Percentiles rank a stretch among this genome's conserved stretches.
Evolutionary conservation across 352 stramenopile species (phyloP).

Genomic region (Phytopythium sindhum): DNA sequence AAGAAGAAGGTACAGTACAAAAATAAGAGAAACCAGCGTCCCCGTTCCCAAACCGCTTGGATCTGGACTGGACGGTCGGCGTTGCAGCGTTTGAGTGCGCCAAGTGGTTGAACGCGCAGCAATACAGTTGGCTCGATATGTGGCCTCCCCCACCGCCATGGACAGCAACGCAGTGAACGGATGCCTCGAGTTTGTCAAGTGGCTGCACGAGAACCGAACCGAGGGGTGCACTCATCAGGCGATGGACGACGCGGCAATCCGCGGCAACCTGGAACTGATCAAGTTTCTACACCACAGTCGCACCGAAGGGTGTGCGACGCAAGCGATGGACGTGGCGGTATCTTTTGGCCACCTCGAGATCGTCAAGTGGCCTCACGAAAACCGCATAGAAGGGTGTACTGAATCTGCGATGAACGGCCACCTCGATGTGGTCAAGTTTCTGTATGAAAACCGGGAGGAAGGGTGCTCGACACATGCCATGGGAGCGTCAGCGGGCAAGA

Average conservation of each 20-base stretch:
- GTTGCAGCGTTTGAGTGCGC: not conserved
- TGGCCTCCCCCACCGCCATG: not conserved
- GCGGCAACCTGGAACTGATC: not conserved
- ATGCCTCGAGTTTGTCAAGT: not conserved
- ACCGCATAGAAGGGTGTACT: slow-evolving; percentile 13
- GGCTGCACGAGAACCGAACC: not conserved
- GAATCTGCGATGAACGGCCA: slow-evolving; percentile 3
- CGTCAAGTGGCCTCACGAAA: slow-evolving; percentile 20
- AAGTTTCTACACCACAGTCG: not conserved
- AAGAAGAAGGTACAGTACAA: no score
- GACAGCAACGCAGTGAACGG: not conserved
- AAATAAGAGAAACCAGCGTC: no score
- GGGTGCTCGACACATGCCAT: not conserved
- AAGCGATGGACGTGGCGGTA: slow-evolving; percentile 17
- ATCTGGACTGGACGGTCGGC: not conserved
- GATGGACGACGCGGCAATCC: not conserved
- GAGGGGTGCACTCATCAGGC: not conserved
- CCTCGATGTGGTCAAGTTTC: not conserved
- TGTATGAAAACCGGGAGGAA: not conserved
- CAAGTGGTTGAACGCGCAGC: not conserved
- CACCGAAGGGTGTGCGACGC: not conserved
- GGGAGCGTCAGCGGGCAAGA: not conserved
- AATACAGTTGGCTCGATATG: not conserved
- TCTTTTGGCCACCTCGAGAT: slow-evolving; percentile 25
- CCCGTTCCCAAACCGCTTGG: not conserved